phyloP scores from a whole-genome alignment of 176 grass and related monocot species.

The barley (Hordeum vulgare) region MorexV3_pseudomolecules_assembly NC_058523.1:359651499-359651998 shows the following conservation, averaged over 20 bases:
- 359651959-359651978: slow-evolving; percentile 1
- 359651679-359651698: neutral
- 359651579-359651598: slow-evolving; percentile 69
- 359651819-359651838: slow-evolving; percentile 11
- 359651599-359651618: slow-evolving; percentile 71
- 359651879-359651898: slow-evolving; percentile 46
- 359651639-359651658: slow-evolving; percentile 25
- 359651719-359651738: neutral
- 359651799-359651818: slow-evolving; percentile 17
- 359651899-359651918: slow-evolving; percentile 27
- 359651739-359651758: slow-evolving; percentile 14
- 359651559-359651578: neutral
- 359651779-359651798: neutral
- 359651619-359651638: slow-evolving; percentile 67
- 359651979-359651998: neutral
- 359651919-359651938: slow-evolving; percentile 37
- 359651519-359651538: neutral
- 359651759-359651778: neutral
- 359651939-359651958: slow-evolving; percentile 31
- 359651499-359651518: neutral
- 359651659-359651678: slow-evolving; percentile 12
- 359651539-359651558: slow-evolving; percentile 2
- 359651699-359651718: neutral
- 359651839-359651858: neutral
- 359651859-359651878: neutral